phyloP scores from a whole-genome alignment of 768 basidiomycete species.

The Strobilomyces confusus region DNA sequence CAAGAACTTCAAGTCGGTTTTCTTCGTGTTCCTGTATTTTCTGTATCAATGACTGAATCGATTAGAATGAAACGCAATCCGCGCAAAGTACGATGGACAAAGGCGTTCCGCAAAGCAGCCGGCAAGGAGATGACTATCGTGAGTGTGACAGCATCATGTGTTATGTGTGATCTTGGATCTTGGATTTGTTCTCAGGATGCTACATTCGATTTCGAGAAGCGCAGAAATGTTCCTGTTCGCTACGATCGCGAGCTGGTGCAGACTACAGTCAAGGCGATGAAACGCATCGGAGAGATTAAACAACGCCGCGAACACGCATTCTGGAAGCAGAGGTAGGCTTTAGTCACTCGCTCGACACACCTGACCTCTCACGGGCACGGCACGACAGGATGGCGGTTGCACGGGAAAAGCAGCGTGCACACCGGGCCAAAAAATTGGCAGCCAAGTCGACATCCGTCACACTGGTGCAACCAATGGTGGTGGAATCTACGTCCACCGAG shows the following conservation, averaged over 20 bases:
- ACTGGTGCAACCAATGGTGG: slow-evolving; percentile 59
- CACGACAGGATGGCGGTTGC: slow-evolving; percentile 73
- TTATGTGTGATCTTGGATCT: neutral
- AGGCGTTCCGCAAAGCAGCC: slow-evolving; percentile 97
- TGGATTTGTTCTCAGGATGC: slow-evolving; percentile 69
- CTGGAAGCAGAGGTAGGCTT: slow-evolving; percentile 84
- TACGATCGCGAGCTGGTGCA: slow-evolving; percentile 93
- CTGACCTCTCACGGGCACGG: neutral
- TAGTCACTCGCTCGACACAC: neutral
- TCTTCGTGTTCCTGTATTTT: neutral
- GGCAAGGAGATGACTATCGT: slow-evolving; percentile 99
- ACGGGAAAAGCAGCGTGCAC: slow-evolving; percentile 70
- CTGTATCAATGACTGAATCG: slow-evolving; percentile 1
- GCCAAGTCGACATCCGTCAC: slow-evolving; percentile 53
- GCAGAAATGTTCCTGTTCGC: slow-evolving; percentile 93
- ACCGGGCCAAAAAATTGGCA: slow-evolving; percentile 63
- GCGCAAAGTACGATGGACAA: slow-evolving; percentile 98
- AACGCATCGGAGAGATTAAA: slow-evolving; percentile 90
- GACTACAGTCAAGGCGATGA: slow-evolving; percentile 95
- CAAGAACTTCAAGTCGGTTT: slow-evolving; percentile 94
- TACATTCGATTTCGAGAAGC: slow-evolving; percentile 98
- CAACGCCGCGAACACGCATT: slow-evolving; percentile 87
- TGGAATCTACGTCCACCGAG: slow-evolving; percentile 40
- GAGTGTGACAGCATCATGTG: slow-evolving; percentile 27
- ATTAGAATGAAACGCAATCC: slow-evolving; percentile 98